phyloP scores from a whole-genome alignment of 805 yeast genomes.

The Wickerhamomyces bisporus region DNA sequence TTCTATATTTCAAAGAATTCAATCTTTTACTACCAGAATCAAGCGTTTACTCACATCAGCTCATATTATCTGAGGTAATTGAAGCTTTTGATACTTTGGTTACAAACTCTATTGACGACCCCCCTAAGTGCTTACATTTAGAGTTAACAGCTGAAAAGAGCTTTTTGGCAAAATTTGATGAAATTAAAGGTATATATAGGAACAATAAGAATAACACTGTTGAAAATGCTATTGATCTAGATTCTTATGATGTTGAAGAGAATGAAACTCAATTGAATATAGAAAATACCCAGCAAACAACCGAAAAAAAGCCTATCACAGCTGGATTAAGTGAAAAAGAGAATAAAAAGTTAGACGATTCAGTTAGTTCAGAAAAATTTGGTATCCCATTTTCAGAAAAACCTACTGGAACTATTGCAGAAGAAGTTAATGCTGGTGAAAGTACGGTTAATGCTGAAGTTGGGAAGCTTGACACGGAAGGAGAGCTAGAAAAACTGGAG shows the following conservation, averaged over 20 bases:
- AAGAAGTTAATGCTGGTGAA: too few species aligned
- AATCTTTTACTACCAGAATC: constrained; percentile 14
- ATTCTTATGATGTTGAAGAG: not conserved
- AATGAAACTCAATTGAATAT: too few species aligned
- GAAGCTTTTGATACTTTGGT: constrained; percentile 10
- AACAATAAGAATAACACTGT: not conserved
- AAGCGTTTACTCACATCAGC: constrained; percentile 13
- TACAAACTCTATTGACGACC: constrained; percentile 1
- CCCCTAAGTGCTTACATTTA: constrained; percentile 11
- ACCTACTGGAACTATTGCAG: not conserved
- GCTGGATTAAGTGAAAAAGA: constrained; percentile 5
- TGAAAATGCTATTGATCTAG: not conserved
- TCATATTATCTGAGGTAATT: constrained; percentile 15
- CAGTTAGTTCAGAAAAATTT: constrained; percentile 1
- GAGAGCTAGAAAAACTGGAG: too few species aligned
- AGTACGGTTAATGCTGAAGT: too few species aligned
- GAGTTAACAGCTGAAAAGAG: constrained; percentile 11
- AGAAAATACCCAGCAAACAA: too few species aligned
- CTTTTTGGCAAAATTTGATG: constrained; percentile 11
- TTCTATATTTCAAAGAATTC: constrained; percentile 17
- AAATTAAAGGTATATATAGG: constrained; percentile 6
- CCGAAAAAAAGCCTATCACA: too few species aligned
- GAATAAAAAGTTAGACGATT: not conserved
- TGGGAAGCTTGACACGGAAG: too few species aligned
- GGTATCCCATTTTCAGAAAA: not conserved